Conservation (phyloP, 371 early-diverging fungal genomes). For the Rhizopus stolonifer region DNA sequence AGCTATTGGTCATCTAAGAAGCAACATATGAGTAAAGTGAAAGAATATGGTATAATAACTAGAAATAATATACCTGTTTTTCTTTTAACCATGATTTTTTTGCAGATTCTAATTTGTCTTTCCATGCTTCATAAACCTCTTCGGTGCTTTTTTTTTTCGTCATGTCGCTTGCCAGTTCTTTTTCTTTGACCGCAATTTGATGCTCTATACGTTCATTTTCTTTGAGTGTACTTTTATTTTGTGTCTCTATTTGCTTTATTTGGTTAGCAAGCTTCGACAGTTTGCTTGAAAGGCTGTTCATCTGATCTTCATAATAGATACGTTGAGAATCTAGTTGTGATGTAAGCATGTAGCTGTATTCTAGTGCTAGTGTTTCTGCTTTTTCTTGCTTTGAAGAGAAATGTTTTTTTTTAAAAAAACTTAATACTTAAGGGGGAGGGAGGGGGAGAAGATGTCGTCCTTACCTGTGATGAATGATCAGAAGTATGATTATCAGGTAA, state of each 20-base stretch:
- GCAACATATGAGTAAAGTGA: not conserved
- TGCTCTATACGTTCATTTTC: constrained; percentile 14
- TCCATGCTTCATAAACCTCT: constrained; percentile 24
- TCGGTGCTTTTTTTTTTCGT: constrained; percentile 24
- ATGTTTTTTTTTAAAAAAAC: not conserved
- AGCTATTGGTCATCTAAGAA: constrained; percentile 18
- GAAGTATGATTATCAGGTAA: constrained; percentile 51
- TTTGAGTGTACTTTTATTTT: constrained; percentile 10
- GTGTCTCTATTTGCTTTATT: constrained; percentile 3
- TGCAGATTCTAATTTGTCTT: constrained; percentile 18
- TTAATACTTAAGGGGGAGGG: not conserved
- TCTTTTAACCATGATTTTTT: constrained; percentile 24
- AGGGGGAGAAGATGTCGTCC: too few species aligned
- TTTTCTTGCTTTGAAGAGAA: constrained; percentile 70
- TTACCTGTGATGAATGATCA: constrained; percentile 3
- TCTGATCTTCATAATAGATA: constrained; percentile 78
- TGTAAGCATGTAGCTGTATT: constrained; percentile 78
- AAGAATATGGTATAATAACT: not conserved
- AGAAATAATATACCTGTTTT: constrained; percentile 20
- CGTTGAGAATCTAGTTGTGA: constrained; percentile 89
- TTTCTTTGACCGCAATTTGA: constrained; percentile 2
- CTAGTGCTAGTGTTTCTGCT: constrained; percentile 72
- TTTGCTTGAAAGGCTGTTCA: constrained; percentile 50
- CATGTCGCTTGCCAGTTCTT: not conserved
- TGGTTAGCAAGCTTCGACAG: constrained; percentile 36